A percentile compares a stretch with the other conserved stretches of the same genome.
Evolutionary conservation across 805 yeast species (phyloP).

Genomic region (Ogataea degrootiae): DNA sequence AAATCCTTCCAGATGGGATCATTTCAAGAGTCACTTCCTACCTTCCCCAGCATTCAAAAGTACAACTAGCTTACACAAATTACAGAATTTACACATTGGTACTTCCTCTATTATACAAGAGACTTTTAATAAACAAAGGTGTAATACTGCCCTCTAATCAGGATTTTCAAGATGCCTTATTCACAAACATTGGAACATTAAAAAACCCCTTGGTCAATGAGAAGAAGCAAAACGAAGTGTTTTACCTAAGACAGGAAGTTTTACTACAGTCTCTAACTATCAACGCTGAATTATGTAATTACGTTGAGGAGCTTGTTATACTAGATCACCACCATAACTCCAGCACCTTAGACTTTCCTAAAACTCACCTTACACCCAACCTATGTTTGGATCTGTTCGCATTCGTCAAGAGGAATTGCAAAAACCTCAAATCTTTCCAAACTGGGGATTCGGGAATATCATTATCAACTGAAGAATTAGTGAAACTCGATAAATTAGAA

Average conservation of each 20-base stretch:
- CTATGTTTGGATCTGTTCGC: conserved; percentile 20
- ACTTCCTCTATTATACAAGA: conserved; percentile 32
- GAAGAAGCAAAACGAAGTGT: conserved; percentile 34
- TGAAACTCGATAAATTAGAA: conserved; percentile 5
- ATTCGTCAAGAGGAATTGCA: conserved; percentile 16
- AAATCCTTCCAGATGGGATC: conserved; percentile 19
- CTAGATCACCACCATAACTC: conserved; percentile 17
- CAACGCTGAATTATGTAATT: conserved; percentile 30
- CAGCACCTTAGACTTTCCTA: conserved; percentile 14
- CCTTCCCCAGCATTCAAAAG: conserved; percentile 37
- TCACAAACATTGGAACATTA: conserved; percentile 36
- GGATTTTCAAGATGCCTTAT: conserved; percentile 32
- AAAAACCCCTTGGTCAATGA: conserved; percentile 29
- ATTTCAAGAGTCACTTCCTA: conserved; percentile 18
- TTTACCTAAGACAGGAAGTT: conserved; percentile 35
- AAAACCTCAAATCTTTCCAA: conserved; percentile 11
- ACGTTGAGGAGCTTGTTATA: conserved; percentile 33
- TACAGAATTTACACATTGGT: conserved; percentile 29
- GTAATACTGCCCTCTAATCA: conserved; percentile 26
- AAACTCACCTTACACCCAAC: conserved; percentile 2
- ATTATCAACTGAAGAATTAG: conserved; percentile 2
- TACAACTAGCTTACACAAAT: conserved; percentile 29
- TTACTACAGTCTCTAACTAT: conserved; percentile 34
- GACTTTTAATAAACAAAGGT: conserved; percentile 32
- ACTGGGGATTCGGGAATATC: conserved; percentile 2